A percentile compares a stretch with the other conserved stretches of the same genome.
Evolutionary conservation across 306 rosid species (phyloP).

Genomic region (Castanea mollissima): DNA sequence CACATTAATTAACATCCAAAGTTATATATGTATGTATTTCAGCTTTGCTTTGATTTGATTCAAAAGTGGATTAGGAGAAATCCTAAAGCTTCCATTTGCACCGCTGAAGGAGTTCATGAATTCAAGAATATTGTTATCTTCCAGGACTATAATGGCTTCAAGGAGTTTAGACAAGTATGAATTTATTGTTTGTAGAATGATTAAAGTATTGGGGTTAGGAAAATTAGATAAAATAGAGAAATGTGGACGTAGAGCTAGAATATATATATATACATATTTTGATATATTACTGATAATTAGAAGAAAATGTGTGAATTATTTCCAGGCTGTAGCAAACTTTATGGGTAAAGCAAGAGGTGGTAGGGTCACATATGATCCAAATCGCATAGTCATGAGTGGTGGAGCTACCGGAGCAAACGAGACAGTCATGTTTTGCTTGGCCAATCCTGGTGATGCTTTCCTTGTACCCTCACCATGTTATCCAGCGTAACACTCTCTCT

Average conservation of each 20-base stretch:
- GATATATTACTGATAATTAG: background rate
- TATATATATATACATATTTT: no score
- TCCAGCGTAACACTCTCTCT: conserved; percentile 60
- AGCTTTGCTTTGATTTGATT: conserved; percentile 64
- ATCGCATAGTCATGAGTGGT: conserved; percentile 79
- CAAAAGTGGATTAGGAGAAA: conserved; percentile 69
- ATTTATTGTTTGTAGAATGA: no score
- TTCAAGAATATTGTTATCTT: conserved; percentile 66
- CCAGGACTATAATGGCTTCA: conserved; percentile 86
- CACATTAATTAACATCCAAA: background rate
- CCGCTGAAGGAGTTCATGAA: conserved; percentile 59
- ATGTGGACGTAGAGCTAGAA: background rate
- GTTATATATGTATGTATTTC: background rate
- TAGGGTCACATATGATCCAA: conserved; percentile 65
- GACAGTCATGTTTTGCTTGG: conserved; percentile 77
- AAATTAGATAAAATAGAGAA: background rate
- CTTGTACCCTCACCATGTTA: conserved; percentile 87
- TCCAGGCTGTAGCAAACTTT: conserved; percentile 75
- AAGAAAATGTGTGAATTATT: background rate
- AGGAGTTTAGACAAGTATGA: conserved; percentile 64
- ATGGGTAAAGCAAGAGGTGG: conserved; percentile 87
- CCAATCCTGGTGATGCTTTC: conserved; percentile 86
- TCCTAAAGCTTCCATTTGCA: conserved; percentile 80
- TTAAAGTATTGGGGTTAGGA: no score
- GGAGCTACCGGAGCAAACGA: conserved; percentile 98